Evolutionary conservation across 2,329 filamentous ascomycete genomes (phyloP), one percentile per base, ranked within the genome.

Genomic region (Diaporthe citriasiana): DNA sequence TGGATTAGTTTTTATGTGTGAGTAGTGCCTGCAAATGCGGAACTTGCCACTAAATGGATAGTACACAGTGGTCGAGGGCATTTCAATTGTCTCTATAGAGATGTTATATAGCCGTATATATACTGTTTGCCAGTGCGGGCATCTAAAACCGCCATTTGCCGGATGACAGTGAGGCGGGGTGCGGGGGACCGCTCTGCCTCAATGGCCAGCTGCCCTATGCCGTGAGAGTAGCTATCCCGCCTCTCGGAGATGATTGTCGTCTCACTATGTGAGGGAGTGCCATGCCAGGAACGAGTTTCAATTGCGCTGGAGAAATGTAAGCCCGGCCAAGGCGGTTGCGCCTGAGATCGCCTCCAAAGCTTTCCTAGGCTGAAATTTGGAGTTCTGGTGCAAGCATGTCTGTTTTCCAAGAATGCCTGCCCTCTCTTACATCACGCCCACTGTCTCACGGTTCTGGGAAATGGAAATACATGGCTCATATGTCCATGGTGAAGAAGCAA

Each of bases 141-240:
- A 38, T 47, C 4, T 40, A 35, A 19, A 17, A 53, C 19, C 27
- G 27, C 33, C 38, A 71, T 56, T 57, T 73, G 72, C 72, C 72
- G 72, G 42, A 57, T 56, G 65, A 42, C 45, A 68, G 6, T 2
- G 33, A n/a, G 47, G 47, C 66, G 72, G 72, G 72, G 72, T 73
- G 72, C 72, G 72, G 72, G 70, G 72, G 72, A 27, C 42, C 47
- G 33, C 63, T 30, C 33, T 53, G n/a, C 33, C 30, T 68, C n/a
- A 40, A 53, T 68, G 63, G 63, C n/a, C 22, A 45, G 63, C n/a
- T 50, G 63, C n/a, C 27, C 33, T 30, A 68, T 40, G 47, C 45
- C 15, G 33, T 53, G n/a, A 10, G 30, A 40, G 30, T 50, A 68
- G 51, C 22, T 68, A 53, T 38, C 63, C 63, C 30, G 45, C 47